Evolutionary conservation across 78 protist genomes (phyloP).

Genomic region (Dictyostelium purpureum): DNA sequence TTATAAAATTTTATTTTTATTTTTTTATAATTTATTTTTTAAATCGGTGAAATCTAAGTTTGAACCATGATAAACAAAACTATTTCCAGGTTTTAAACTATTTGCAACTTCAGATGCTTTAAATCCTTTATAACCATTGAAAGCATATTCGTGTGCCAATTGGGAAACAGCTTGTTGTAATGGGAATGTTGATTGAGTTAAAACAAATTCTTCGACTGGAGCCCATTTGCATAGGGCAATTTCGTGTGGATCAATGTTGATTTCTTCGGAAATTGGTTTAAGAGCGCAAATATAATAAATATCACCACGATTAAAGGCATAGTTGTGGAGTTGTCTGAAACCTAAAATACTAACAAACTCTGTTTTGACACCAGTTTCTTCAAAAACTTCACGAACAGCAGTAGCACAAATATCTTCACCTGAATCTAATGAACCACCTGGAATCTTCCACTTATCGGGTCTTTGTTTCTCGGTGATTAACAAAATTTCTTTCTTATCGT

Average conservation of each 20-base stretch:
- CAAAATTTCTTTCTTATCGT: conserved; percentile 69
- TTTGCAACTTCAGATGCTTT: conserved; percentile 45
- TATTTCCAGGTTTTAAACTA: conserved; percentile 42
- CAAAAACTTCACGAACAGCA: conserved; percentile 85
- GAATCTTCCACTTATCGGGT: conserved; percentile 85
- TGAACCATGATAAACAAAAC: conserved; percentile 56
- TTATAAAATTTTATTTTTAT: background rate
- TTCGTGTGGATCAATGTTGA: conserved; percentile 58
- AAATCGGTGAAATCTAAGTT: conserved; percentile 37
- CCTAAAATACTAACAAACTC: conserved; percentile 58
- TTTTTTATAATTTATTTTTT: background rate
- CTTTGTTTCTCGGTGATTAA: conserved; percentile 79
- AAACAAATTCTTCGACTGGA: conserved; percentile 37
- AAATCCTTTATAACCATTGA: conserved; percentile 72
- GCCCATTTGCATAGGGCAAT: conserved; percentile 69
- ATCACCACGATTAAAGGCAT: conserved; percentile 55
- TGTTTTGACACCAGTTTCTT: conserved; percentile 83
- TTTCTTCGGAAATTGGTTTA: conserved; percentile 14
- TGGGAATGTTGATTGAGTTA: conserved; percentile 21
- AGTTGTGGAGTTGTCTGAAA: conserved; percentile 79
- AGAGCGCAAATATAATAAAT: conserved; percentile 60
- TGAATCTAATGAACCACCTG: conserved; percentile 82
- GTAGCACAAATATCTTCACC: conserved; percentile 83
- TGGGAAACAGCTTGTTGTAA: conserved; percentile 49
- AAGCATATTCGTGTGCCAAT: conserved; percentile 50